Conservation (phyloP, 805 yeast genomes). For the Myxozyma vanderwaltii region DNA sequence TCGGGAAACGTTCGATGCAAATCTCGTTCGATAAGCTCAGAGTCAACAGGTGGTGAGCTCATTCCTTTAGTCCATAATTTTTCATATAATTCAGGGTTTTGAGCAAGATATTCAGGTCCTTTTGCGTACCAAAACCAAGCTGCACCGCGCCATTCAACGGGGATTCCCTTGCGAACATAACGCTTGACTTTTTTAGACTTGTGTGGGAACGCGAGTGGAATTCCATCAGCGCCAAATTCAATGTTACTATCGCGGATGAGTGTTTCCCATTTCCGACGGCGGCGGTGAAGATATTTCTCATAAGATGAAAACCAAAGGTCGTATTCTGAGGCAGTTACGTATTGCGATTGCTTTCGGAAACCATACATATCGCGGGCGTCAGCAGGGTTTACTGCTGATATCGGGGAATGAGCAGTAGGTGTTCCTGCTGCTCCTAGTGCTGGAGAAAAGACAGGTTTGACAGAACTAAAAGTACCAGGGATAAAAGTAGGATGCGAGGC, state of each 20-base stretch:
- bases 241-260: conserved; percentile 72
- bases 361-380: conserved; percentile 75
- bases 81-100: conserved; percentile 72
- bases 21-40: conserved; percentile 93
- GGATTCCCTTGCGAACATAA: conserved; percentile 86
- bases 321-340: conserved; percentile 57
- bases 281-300: conserved; percentile 58
- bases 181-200: conserved; percentile 76
- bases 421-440: too few species aligned
- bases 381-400: neutral
- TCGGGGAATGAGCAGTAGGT: too few species aligned
- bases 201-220: conserved; percentile 72
- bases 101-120: conserved; percentile 61
- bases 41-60: conserved; percentile 63
- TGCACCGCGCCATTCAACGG: conserved; percentile 95
- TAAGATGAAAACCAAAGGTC: conserved; percentile 77
- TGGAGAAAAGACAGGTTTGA: neutral
- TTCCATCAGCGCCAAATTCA: conserved; percentile 45
- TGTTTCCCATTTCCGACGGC: conserved; percentile 76
- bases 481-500: conserved; percentile 10
- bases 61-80: conserved; percentile 61
- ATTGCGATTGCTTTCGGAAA: conserved; percentile 66
- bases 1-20: conserved; percentile 94
- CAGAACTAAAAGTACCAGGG: conserved; percentile 17
- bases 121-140: conserved; percentile 96